Evolutionary conservation across 345 rosid genomes (phyloP), one percentile per base, ranked within the genome.

Genomic region (Anastatica hierochuntica): DNA sequence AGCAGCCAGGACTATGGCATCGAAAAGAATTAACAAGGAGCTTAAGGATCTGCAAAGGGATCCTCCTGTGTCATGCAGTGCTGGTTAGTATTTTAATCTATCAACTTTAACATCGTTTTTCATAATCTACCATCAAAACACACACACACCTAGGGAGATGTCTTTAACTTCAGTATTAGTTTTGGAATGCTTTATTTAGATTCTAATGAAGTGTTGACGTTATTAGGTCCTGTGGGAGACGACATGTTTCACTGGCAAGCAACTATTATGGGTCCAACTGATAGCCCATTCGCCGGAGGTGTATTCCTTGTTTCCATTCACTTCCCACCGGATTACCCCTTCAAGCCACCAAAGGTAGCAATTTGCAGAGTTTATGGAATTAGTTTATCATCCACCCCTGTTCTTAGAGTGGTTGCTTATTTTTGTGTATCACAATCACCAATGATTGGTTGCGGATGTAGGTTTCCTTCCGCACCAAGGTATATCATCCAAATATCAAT

Each of bases 221-320:
- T 20, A 40, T 24, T 70, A 83, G 90, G 90, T 27, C 90, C 90
- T 55, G 70, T 77, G 43, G 83, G 71, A 43, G 84, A 83, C 58
- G 86, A 83, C 39, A 77, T 80, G 78, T 83, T 77, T 45, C 90
- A 80, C 38, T 83, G 90, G 90, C 90, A 83, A 80, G 90, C 86
- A 44, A 80, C 86, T 24, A 83, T 83, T 3, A 83, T 83, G 90
- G 86, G 90, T 31, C 90, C 90, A 37, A 3, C 77, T 2, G 84
- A 83, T 48, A 83, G 90, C 56, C 90, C 86, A 27, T 83, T 76
- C 69, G 35, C 84, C 7, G 86, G 86, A 20, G 90, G 90, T 43
- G 73, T 83, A 3, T 83, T 83, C 46, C 74, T 77, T 51, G 78
- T 83, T n/a, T 47, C 86, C 53, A 83, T 83, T 71, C 86, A 83